Percentiles rank a stretch among this genome's conserved stretches.
Evolutionary conservation across 148 eudicot species (phyloP).

Genomic region (Rhododendron vialii): DNA sequence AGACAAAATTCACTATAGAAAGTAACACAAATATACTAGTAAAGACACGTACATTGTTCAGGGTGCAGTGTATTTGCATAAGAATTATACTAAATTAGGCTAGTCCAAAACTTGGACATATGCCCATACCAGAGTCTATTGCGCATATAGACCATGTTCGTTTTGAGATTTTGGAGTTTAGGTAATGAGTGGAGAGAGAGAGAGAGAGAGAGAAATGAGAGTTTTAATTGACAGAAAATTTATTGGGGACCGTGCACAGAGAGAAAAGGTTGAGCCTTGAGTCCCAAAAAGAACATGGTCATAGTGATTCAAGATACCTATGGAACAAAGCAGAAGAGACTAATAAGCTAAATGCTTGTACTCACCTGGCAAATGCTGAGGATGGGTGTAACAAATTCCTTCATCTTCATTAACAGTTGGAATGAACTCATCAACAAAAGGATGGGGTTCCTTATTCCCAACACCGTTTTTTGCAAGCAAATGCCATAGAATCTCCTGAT

Average conservation of each 20-base stretch:
- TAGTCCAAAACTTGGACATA: not conserved
- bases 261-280: too few species aligned
- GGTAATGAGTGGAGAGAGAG: too few species aligned
- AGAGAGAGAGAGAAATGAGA: too few species aligned
- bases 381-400: conserved; percentile 94
- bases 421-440: conserved; percentile 81
- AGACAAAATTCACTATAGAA: not conserved
- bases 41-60: not conserved
- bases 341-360: not conserved
- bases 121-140: not conserved
- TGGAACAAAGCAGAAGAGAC: not conserved
- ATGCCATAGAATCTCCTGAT: conserved; percentile 87
- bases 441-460: conserved; percentile 54
- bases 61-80: not conserved
- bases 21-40: not conserved
- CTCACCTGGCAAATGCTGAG: conserved; percentile 80
- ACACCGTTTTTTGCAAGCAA: conserved; percentile 62
- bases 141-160: not conserved
- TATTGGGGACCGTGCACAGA: too few species aligned
- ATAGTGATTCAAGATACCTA: not conserved
- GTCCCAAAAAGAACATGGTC: too few species aligned
- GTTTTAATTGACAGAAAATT: too few species aligned
- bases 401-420: conserved; percentile 80
- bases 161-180: too few species aligned
- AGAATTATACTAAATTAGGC: not conserved